These are phyloP conservation scores for Neurospora hispaniola DNA, from an alignment of 495 filamentous ascomycete genomes.

Conservation along the genomic window DNA sequence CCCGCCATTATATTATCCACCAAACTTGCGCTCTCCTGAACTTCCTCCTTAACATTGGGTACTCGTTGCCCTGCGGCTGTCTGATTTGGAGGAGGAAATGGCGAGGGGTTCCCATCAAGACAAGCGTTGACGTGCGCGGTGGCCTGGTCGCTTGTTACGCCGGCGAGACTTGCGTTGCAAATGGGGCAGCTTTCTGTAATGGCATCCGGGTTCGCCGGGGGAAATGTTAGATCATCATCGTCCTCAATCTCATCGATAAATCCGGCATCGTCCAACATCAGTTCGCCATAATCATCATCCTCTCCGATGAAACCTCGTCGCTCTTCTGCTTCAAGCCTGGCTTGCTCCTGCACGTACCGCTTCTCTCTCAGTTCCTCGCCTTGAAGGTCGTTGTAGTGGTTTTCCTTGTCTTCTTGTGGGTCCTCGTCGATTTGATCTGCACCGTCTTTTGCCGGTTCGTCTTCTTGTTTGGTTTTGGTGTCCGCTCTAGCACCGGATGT, in stretches of 20 bases:
- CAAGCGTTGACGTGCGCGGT: conserved; percentile 85
- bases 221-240: background rate
- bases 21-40: conserved; percentile 2
- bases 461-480: background rate
- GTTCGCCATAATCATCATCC: conserved; percentile 19
- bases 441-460: conserved; percentile 42
- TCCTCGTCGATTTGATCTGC: conserved; percentile 44
- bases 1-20: conserved; percentile 18
- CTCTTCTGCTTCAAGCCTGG: conserved; percentile 44
- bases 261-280: conserved; percentile 7
- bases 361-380: conserved; percentile 55
- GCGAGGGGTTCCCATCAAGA: conserved; percentile 66
- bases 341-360: conserved; percentile 53
- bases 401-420: conserved; percentile 20
- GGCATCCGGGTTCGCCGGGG: conserved; percentile 3
- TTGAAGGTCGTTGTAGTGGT: conserved; percentile 33
- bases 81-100: conserved; percentile 23
- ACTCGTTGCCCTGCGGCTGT: background rate
- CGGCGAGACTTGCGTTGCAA: conserved; percentile 52
- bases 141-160: conserved; percentile 46
- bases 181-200: conserved; percentile 57
- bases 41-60: background rate
- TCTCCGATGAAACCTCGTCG: conserved; percentile 9
- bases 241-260: background rate
- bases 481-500: conserved; percentile 9